A percentile compares a stretch with the other conserved stretches of the same genome.
Evolutionary conservation across 495 filamentous ascomycete genomes (phyloP).

Genomic region (Lasiosphaeria hispida): DNA sequence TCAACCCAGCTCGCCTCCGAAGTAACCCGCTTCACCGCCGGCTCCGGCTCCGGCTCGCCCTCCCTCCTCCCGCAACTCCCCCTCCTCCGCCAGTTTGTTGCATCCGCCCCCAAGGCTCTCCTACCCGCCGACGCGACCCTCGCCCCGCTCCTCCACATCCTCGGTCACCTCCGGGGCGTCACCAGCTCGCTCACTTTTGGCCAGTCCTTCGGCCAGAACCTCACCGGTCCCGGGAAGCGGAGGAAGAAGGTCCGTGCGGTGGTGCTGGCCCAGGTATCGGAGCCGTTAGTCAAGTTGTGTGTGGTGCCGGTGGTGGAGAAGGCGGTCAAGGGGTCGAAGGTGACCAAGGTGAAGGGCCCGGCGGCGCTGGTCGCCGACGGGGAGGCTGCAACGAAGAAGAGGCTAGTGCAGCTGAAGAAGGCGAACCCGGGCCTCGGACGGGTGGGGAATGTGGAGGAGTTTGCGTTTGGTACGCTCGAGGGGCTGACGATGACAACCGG

Average conservation of each 20-base stretch:
- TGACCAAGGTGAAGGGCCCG: no score
- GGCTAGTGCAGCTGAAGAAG: no score
- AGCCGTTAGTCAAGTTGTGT: constrained; percentile 5
- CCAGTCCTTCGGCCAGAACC: constrained; percentile 10
- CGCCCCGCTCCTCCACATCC: constrained; percentile 4
- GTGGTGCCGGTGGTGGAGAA: no score
- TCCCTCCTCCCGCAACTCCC: constrained; percentile 15
- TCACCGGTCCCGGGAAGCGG: constrained; percentile 13
- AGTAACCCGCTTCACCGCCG: constrained; percentile 13
- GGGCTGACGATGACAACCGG: no score
- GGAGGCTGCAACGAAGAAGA: no score
- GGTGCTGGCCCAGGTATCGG: constrained; percentile 1
- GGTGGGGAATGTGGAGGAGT: no score
- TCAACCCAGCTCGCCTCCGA: constrained; percentile 16
- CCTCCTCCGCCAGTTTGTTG: constrained; percentile 9
- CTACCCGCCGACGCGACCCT: background rate
- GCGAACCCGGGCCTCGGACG: no score
- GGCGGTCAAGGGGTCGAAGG: no score
- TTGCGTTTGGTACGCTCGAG: no score
- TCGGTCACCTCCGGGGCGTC: constrained; percentile 12
- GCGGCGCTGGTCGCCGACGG: no score
- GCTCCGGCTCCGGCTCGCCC: constrained; percentile 2
- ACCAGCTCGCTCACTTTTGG: constrained; percentile 3
- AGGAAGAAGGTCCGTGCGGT: constrained; percentile 9
- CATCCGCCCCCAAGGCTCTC: constrained; percentile 7